These are phyloP conservation scores for Claviceps cyperi DNA, from an alignment of 2,329 filamentous ascomycete species.

Conservation along the genomic window DNA sequence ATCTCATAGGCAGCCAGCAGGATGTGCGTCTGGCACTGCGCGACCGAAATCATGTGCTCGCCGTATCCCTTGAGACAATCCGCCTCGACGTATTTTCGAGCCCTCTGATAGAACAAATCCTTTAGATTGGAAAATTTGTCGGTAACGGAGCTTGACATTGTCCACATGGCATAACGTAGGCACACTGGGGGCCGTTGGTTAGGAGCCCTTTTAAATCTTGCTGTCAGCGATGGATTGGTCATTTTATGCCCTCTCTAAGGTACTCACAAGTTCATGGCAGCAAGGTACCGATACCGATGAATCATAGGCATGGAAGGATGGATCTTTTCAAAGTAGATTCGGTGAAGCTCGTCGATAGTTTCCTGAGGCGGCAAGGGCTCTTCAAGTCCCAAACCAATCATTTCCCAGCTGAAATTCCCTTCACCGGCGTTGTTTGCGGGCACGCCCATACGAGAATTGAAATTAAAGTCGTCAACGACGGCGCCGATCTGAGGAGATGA, in stretches of 20 bases:
- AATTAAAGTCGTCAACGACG: conserved; percentile 42
- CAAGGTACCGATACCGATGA: conserved; percentile 73
- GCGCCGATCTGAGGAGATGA: conserved; percentile 30
- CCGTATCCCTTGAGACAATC: conserved; percentile 90
- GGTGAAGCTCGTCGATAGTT: conserved; percentile 72
- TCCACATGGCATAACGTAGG: conserved; percentile 91
- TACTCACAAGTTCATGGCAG: conserved; percentile 66
- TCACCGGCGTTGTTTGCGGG: conserved; percentile 33
- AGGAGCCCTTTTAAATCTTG: conserved; percentile 40
- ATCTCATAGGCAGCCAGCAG: conserved; percentile 79
- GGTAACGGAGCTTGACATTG: conserved; percentile 69
- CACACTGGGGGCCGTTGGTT: conserved; percentile 75
- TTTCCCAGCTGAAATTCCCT: conserved; percentile 64
- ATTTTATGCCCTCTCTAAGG: neutral
- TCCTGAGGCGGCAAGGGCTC: conserved; percentile 44
- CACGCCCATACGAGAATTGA: conserved; percentile 34
- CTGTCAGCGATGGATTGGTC: neutral
- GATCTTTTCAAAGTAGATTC: conserved; percentile 81
- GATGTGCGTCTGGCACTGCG: conserved; percentile 74
- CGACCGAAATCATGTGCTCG: conserved; percentile 72
- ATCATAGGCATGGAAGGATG: conserved; percentile 80
- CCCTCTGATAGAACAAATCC: conserved; percentile 77
- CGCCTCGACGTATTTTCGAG: conserved; percentile 77
- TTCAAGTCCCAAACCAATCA: conserved; percentile 45
- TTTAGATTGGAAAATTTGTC: conserved; percentile 71